These are phyloP conservation scores for Baudoinia panamericana DNA, from an alignment of 495 filamentous ascomycete species.

Conservation along the genomic window DNA sequence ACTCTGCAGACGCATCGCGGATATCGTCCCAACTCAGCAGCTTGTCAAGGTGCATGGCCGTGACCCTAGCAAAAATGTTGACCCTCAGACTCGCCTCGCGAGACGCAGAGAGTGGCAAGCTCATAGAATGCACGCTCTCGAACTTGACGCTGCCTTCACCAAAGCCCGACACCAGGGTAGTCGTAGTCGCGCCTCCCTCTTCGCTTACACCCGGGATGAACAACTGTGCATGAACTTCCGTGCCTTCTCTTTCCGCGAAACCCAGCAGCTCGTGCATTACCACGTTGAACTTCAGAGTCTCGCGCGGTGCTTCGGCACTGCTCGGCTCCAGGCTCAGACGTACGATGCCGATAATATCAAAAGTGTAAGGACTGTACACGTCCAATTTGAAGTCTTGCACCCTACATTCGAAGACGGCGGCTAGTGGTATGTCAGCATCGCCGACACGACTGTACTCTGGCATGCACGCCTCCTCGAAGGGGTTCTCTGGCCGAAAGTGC, in stretches of 20 bases:
- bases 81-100: constrained; percentile 64
- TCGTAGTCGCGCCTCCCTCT: constrained; percentile 82
- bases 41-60: constrained; percentile 90
- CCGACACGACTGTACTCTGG: constrained; percentile 86
- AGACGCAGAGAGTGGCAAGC: constrained; percentile 74
- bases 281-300: constrained; percentile 94
- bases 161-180: constrained; percentile 86
- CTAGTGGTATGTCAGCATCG: constrained; percentile 84
- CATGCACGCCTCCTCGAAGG: constrained; percentile 68
- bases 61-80: constrained; percentile 87
- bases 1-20: constrained; percentile 53
- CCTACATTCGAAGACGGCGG: constrained; percentile 85
- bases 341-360: constrained; percentile 75
- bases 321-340: constrained; percentile 87
- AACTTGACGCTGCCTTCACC: constrained; percentile 91
- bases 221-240: constrained; percentile 88
- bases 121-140: constrained; percentile 97
- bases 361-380: constrained; percentile 82
- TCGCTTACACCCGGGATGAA: constrained; percentile 89
- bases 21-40: constrained; percentile 98
- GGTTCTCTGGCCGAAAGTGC: constrained; percentile 63
- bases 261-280: constrained; percentile 96
- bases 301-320: constrained; percentile 79
- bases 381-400: constrained; percentile 91
- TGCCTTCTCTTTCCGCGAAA: constrained; percentile 92